These are phyloP conservation scores for Citrus glauca DNA, from an alignment of 345 rosid genomes.

Conservation along the genomic window DNA sequence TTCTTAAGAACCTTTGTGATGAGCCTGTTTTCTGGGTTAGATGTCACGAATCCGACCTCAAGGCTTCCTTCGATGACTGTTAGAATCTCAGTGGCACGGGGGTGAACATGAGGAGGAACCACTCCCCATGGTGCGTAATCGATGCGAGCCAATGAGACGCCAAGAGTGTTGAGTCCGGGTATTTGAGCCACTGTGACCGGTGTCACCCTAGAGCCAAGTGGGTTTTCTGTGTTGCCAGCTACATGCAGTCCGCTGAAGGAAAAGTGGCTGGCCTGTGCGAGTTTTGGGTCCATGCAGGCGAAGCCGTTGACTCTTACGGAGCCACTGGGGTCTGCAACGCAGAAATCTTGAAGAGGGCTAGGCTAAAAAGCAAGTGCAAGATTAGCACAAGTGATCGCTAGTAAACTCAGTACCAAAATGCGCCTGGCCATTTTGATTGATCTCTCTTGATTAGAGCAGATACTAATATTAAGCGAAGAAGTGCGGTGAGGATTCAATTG, in stretches of 20 bases:
- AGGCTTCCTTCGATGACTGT: slow-evolving; percentile 24
- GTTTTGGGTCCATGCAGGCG: not conserved
- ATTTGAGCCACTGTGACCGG: slow-evolving; percentile 7
- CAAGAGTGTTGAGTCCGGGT: slow-evolving; percentile 25
- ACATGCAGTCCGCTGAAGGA: slow-evolving; percentile 3
- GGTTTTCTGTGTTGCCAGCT: slow-evolving; percentile 9
- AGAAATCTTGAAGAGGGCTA: not conserved
- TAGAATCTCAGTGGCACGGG: slow-evolving; percentile 20
- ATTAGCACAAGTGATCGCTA: not conserved
- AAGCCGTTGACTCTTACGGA: not conserved
- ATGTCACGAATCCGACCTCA: slow-evolving; percentile 21
- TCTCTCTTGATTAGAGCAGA: not conserved
- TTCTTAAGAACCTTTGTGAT: slow-evolving; percentile 20
- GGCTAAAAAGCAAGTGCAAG: not conserved
- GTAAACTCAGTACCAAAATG: not conserved
- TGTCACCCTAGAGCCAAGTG: slow-evolving; percentile 3
- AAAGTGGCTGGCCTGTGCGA: not conserved
- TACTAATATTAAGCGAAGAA: not conserved
- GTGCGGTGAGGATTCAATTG: not conserved
- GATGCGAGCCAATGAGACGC: slow-evolving; percentile 19
- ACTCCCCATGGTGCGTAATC: slow-evolving; percentile 18
- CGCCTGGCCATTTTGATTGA: not conserved
- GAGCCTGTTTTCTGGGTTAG: slow-evolving; percentile 26
- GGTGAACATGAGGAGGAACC: slow-evolving; percentile 17
- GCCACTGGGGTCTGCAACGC: not conserved